Base-by-base conservation (phyloP, 1,284 basidiomycete genomes). In the Tremellales sp. region DNA sequence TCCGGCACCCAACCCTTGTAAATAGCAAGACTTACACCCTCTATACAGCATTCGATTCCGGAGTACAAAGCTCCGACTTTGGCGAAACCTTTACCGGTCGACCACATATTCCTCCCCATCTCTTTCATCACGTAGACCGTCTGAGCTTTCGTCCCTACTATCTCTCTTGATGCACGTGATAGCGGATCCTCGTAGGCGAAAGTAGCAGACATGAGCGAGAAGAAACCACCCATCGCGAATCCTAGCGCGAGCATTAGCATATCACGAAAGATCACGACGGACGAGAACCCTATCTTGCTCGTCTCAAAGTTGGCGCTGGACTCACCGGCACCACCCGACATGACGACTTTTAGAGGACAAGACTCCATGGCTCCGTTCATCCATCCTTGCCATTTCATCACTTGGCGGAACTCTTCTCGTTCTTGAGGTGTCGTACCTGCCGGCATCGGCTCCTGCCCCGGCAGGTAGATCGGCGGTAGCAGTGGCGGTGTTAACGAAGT, bases 131-230 rank as follows among this genome's bases (percentile, higher is more conserved):
- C 84, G 60, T 86, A 84, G 41, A 82, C 80, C 0, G 91, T 87
- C 67, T 93, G 72, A 12, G 61, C 74, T 39, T 61, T 59, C 24
- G 70, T 72, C 2, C 71, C 69, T 17, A 60, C 51, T 22, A 72
- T 51, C 47, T 74, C 59, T 23, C 60, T 54, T 12, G 82, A 81
- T 43, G 83, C 78, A 43, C 88, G 82, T 33, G 89, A 79, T 43
- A 90, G 76, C 5, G 94, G 94, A 71, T 97, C 94, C 72, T 97
- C 94, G 65, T 96, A 92, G 23, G 87, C 86, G 68, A 98, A 94
- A 26, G 89, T 91, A 12, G 91, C 80, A 39, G 88, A 90, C 91
- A 98, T 94, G 54, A 98, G 80, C 1, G 90, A 89, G 77, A 98
- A 91, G 78, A 97, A 93, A 25, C 86, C 93, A 56, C 94, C 96